Evolutionary conservation across 2,329 filamentous ascomycete genomes (phyloP).

Genomic region (Magnaporthiopsis rhizophila): DNA sequence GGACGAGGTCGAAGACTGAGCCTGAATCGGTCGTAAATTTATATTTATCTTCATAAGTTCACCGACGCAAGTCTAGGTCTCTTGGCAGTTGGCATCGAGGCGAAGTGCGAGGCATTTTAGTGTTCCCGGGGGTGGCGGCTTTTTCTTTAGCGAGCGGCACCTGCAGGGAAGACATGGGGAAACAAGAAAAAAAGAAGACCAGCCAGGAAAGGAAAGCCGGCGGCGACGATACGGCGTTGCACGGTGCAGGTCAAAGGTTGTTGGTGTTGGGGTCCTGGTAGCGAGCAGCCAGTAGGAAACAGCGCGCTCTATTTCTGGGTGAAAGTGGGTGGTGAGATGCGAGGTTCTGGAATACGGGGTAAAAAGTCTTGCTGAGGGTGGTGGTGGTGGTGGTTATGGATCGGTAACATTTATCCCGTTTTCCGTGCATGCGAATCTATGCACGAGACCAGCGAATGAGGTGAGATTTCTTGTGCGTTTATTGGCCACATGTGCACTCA

Average conservation of each 20-base stretch:
- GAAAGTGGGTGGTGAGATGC: background rate
- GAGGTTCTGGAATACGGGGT: background rate
- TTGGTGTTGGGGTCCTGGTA: background rate
- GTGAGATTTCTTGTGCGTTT: background rate
- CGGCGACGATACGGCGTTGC: background rate
- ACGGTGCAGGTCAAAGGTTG: background rate
- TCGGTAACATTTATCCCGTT: background rate
- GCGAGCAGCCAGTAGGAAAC: background rate
- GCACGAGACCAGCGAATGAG: background rate
- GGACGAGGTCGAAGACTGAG: background rate
- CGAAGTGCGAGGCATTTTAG: background rate
- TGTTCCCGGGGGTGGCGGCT: background rate
- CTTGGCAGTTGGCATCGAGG: background rate
- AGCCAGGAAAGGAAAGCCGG: background rate
- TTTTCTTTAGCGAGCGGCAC: background rate
- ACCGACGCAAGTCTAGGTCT: background rate
- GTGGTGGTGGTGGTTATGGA: background rate
- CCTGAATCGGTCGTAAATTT: background rate
- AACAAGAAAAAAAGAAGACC: background rate
- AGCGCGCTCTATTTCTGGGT: background rate
- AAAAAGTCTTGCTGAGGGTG: background rate
- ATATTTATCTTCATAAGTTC: background rate
- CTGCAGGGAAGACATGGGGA: background rate
- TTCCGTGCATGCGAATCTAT: background rate
- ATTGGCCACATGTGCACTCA: background rate